Evolutionary conservation across 306 rosid genomes (phyloP), one percentile per base, ranked within the genome.

Genomic region (Lathyrus aphaca): DNA sequence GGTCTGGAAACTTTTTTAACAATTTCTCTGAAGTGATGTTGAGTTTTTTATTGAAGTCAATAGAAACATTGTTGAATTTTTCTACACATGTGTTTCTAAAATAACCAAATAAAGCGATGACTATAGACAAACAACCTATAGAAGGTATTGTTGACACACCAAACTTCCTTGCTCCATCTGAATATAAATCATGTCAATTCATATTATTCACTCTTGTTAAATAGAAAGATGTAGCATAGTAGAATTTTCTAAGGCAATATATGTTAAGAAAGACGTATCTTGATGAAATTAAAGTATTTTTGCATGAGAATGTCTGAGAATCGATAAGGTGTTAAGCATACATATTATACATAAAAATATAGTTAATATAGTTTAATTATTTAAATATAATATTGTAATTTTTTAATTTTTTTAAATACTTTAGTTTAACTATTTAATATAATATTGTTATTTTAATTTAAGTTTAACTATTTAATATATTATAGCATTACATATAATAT

Each of bases 231-330:
- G 13, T 39, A 8, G 43, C 12, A 8, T 39, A 8, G 43, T 0
- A 39, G 13, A 39, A 39, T 39, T 39, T 39, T n/a, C n/a, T 0
- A 27, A 27, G 1, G 5, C 8, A 38, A 1, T 38, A 2, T 10
- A 8, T 10, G 11, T 0, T 0, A 43, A 54, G 59, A 72, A 43
- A 21, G 65, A 46, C 80, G 19, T 39, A 70, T 91, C 98, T 74
- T 82, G 32, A 87, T 78, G 80, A 86, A 89, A 16, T 50, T 45
- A 55, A 77, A 57, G 59, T 76, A 87, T 65, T 49, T 15, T 10
- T 45, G 76, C 16, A 89, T 17, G 71, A 92, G 86, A 13, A 79
- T 76, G 75, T 84, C 86, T 38, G 87, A 73, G 75, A 87, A 89
- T 70, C 84, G 85, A 72, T 75, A 69, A 12, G 74, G 37, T 0